Evolutionary conservation across 1,284 basidiomycete genomes (phyloP).

Genomic region (Malassezia psittaci): DNA sequence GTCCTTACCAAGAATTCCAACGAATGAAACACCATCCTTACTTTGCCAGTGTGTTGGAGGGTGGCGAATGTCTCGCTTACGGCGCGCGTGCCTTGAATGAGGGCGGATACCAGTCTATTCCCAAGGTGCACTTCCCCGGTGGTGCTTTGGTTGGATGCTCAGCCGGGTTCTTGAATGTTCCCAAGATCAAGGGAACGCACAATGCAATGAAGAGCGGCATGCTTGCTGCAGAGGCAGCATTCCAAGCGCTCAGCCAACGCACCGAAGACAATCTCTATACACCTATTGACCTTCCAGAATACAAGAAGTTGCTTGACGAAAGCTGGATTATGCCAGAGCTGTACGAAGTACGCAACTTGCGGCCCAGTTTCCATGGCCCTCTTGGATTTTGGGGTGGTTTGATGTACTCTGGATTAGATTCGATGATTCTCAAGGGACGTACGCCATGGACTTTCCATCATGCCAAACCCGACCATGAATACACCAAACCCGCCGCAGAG

Average conservation of each 20-base stretch:
- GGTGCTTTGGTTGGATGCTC: constrained; percentile 91
- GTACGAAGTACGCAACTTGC: constrained; percentile 80
- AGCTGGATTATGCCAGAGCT: constrained; percentile 86
- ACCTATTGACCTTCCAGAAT: constrained; percentile 63
- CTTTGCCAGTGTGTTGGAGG: constrained; percentile 68
- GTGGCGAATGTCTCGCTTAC: constrained; percentile 72
- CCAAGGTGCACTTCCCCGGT: constrained; percentile 83
- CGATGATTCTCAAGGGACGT: constrained; percentile 70
- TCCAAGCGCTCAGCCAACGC: constrained; percentile 55
- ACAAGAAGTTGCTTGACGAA: constrained; percentile 62
- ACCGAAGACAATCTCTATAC: constrained; percentile 15
- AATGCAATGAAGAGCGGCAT: constrained; percentile 99
- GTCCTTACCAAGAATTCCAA: constrained; percentile 87
- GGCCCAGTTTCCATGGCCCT: constrained; percentile 77
- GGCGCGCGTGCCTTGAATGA: constrained; percentile 86
- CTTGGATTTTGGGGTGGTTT: constrained; percentile 83
- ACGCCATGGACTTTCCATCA: constrained; percentile 86
- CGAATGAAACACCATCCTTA: constrained; percentile 96
- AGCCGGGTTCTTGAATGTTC: constrained; percentile 86
- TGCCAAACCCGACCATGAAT: constrained; percentile 58
- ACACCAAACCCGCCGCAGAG: constrained; percentile 48
- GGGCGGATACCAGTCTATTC: constrained; percentile 86
- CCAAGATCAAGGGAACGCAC: constrained; percentile 99
- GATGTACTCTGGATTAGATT: constrained; percentile 79
- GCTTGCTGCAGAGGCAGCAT: constrained; percentile 84